phyloP scores from a whole-genome alignment of 305 asterid species.

The Plantago coronopus region DNA sequence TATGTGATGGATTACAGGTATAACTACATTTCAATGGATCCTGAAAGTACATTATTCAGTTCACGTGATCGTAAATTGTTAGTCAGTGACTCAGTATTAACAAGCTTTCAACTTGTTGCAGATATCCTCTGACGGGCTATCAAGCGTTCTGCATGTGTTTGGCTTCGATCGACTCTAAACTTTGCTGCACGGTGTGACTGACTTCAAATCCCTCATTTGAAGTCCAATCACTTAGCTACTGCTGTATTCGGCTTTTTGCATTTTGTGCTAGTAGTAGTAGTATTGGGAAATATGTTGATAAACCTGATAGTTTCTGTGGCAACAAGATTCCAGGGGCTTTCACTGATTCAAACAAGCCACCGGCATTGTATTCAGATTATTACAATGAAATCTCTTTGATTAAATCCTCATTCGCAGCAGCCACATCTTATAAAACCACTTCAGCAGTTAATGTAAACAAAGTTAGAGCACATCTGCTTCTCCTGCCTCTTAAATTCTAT shows the following conservation, averaged over 20 bases:
- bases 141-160: constrained; percentile 89
- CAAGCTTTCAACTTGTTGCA: constrained; percentile 28
- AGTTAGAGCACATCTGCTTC: background rate
- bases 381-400: background rate
- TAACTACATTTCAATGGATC: no score
- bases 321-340: no score
- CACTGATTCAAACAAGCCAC: no score
- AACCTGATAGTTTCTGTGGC: no score
- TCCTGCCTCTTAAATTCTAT: constrained; percentile 4
- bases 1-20: constrained; percentile 96
- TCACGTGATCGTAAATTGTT: background rate
- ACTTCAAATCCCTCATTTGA: constrained; percentile 8
- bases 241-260: background rate
- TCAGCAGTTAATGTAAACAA: background rate
- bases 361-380: no score
- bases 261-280: background rate
- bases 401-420: background rate
- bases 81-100: background rate
- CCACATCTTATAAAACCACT: background rate
- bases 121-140: constrained; percentile 88
- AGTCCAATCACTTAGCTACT: constrained; percentile 27
- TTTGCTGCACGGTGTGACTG: constrained; percentile 71
- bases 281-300: no score
- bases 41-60: background rate
- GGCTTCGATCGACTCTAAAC: constrained; percentile 86